phyloP scores from a whole-genome alignment of 2,329 filamentous ascomycete species.

The Phialemoniopsis sp. region DNA sequence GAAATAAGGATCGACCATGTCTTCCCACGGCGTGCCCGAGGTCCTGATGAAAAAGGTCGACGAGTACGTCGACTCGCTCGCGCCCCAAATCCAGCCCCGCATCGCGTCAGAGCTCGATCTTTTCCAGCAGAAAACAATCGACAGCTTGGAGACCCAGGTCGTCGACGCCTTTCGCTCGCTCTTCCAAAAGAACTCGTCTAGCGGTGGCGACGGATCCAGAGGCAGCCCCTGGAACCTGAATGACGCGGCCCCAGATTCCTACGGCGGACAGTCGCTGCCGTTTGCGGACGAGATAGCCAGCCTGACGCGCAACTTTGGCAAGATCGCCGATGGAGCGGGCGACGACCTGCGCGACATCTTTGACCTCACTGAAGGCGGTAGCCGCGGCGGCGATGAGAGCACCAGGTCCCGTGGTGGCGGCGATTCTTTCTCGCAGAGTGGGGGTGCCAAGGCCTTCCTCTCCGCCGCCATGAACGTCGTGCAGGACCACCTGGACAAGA shows the following conservation, averaged over 20 bases:
- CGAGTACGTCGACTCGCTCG: slow-evolving; percentile 41
- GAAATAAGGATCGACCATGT: no score
- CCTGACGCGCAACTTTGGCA: slow-evolving; percentile 32
- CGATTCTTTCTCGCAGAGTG: slow-evolving; percentile 17
- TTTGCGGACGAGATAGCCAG: slow-evolving; percentile 40
- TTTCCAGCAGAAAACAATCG: slow-evolving; percentile 40
- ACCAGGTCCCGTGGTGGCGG: slow-evolving; percentile 19
- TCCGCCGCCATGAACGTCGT: slow-evolving; percentile 35
- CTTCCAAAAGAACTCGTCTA: slow-evolving; percentile 27
- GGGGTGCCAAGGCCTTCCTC: slow-evolving; percentile 27
- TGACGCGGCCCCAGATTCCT: slow-evolving; percentile 30
- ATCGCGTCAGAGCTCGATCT: slow-evolving; percentile 36
- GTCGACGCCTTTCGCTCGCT: slow-evolving; percentile 38
- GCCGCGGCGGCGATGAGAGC: slow-evolving; percentile 9
- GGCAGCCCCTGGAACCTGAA: slow-evolving; percentile 19
- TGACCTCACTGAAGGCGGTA: slow-evolving; percentile 30
- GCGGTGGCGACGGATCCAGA: slow-evolving; percentile 2
- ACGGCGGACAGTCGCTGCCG: slow-evolving; percentile 33
- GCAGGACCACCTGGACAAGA: slow-evolving; percentile 32
- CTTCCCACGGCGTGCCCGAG: slow-evolving; percentile 28
- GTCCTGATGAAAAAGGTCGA: slow-evolving; percentile 38
- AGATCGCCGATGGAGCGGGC: slow-evolving; percentile 32
- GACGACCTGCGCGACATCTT: slow-evolving; percentile 40
- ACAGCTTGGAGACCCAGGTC: slow-evolving; percentile 37
- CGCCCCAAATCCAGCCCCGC: slow-evolving; percentile 40